Evolutionary conservation across 2,329 filamentous ascomycete genomes (phyloP).

Genomic region (Pseudogymnoascus sp.): DNA sequence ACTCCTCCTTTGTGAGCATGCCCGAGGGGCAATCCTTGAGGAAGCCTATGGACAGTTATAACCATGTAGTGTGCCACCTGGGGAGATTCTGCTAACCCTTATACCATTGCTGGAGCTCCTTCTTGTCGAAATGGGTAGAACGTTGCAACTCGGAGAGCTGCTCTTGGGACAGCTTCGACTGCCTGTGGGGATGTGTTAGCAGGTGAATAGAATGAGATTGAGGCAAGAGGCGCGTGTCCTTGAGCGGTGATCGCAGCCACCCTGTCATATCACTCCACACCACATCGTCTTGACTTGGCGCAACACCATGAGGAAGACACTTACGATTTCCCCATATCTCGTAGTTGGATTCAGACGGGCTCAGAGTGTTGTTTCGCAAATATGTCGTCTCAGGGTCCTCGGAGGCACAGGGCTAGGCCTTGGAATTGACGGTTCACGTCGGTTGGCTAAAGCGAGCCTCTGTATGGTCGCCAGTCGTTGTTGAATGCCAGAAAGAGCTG

Average conservation of each 20-base stretch:
- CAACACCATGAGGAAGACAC: not conserved
- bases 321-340: slow-evolving; percentile 6
- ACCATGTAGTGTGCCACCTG: not conserved
- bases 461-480: not conserved
- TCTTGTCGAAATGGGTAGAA: slow-evolving; percentile 98
- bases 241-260: not conserved
- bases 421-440: not conserved
- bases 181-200: slow-evolving; percentile 44
- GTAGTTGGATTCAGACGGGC: not conserved
- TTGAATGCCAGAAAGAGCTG: not conserved
- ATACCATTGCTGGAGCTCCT: slow-evolving; percentile 99
- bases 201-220: not conserved
- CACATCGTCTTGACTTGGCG: not conserved
- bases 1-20: slow-evolving; percentile 95
- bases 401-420: not conserved
- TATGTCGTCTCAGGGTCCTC: not conserved
- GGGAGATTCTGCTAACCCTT: slow-evolving; percentile 58
- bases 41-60: slow-evolving; percentile 55
- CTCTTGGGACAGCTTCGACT: slow-evolving; percentile 95
- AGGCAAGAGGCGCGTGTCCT: not conserved
- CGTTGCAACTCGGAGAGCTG: slow-evolving; percentile 93
- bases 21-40: slow-evolving; percentile 96
- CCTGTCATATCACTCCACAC: not conserved
- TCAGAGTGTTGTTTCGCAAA: not conserved
- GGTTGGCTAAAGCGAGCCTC: not conserved